A percentile compares a stretch with the other conserved stretches of the same genome.
Evolutionary conservation across 208 protist genomes (phyloP).

Genomic region (Acanthamoeba triangularis): DNA sequence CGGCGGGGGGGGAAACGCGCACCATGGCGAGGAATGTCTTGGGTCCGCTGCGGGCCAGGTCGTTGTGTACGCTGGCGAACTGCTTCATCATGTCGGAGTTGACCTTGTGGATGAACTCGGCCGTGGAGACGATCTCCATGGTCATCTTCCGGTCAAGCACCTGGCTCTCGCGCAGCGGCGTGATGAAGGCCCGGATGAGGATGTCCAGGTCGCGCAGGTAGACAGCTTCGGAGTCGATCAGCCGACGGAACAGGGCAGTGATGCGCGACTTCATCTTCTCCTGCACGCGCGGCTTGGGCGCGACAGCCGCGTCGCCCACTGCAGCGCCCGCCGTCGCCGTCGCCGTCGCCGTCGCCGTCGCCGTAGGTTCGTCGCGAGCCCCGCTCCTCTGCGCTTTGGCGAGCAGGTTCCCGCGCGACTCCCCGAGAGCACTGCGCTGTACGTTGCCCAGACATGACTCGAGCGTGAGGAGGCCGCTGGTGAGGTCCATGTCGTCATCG

Average conservation of each 20-base stretch:
- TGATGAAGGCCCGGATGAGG: not conserved
- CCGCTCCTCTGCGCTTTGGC: no score
- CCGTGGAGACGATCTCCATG: slow-evolving; percentile 54
- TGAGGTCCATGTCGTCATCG: no score
- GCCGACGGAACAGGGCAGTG: not conserved
- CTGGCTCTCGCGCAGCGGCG: slow-evolving; percentile 9
- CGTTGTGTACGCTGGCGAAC: not conserved
- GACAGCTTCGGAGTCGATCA: not conserved
- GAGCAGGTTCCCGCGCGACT: no score
- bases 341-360: no score
- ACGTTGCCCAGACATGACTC: no score
- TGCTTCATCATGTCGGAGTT: not conserved
- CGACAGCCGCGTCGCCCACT: not conserved
- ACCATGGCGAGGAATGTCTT: slow-evolving; percentile 21
- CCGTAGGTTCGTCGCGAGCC: no score
- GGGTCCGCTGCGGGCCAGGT: not conserved
- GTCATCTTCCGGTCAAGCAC: slow-evolving; percentile 59
- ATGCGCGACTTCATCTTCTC: not conserved
- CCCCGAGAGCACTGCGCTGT: no score
- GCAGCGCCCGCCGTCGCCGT: no score
- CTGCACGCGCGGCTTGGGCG: not conserved
- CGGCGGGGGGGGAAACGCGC: no score
- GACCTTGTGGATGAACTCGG: slow-evolving; percentile 53
- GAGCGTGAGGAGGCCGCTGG: no score
- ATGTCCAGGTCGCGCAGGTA: slow-evolving; percentile 59